Evolutionary conservation across 108 stramenopile species (phyloP), one percentile per base, ranked within the genome.

Genomic region (Skeletonema menzelii): DNA sequence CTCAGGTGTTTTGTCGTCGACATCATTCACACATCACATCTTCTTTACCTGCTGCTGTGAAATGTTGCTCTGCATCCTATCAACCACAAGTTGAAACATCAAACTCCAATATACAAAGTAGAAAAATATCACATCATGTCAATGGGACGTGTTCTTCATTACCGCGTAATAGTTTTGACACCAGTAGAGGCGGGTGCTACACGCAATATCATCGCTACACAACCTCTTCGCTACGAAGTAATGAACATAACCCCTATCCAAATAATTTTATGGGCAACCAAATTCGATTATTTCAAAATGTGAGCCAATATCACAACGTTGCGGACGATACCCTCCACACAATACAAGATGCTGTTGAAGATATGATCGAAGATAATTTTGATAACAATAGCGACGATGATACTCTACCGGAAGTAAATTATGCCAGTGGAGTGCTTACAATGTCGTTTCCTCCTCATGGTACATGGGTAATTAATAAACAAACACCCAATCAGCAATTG

Each of bases 391-490:
- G 56, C 20, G 72, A 63, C 5, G 80, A 56, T 15, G 67, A 73
- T 42, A 71, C 75, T 27, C 79, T 87, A 27, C 84, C 81, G 14
- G 94, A 95, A 70, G 83, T 89, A 1, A 83, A 79, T 31, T 85
- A 84, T 47, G 84, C 94, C 8, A 73, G 66, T 37, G 94, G 94
- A 6, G 94, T 95, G 8, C 73, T 95, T 40, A 95, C 90, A 10
- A 69, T 95, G 15, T 59, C 70, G 8, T 61, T 95, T 11, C 89
- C 88, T 15, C 86, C 87, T 5, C 89, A 93, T 70, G 91, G 95
- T 11, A 94, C 94, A 22, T 98, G 93, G 91, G 97, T 98, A 1
- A 72, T 98, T 26, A 98, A 98, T 84, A 98, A 98, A 78, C 97
- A 98, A 70, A 96, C 96, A 4, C 97, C 97, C 10, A 98, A 97